Evolutionary conservation across 768 basidiomycete genomes (phyloP).

Genomic region (Daedalea quercina): DNA sequence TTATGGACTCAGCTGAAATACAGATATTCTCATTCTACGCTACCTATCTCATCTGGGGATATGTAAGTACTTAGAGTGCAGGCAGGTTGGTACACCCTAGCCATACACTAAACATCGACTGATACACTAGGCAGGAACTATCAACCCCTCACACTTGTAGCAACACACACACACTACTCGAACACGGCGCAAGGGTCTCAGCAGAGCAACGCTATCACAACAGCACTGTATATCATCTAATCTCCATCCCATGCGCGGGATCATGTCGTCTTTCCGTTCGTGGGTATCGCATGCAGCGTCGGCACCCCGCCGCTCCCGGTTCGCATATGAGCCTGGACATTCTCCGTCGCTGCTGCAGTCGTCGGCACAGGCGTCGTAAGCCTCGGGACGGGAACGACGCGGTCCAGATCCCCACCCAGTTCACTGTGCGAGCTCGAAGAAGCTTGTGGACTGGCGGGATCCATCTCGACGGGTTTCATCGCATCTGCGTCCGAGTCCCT

Average conservation of each 20-base stretch:
- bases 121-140: not conserved
- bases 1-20: too few relatives aligned
- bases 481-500: slow-evolving; percentile 37
- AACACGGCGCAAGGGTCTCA: not conserved
- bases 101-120: not conserved
- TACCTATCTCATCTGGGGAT: not conserved
- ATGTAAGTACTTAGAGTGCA: slow-evolving; percentile 1
- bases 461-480: slow-evolving; percentile 75
- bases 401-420: slow-evolving; percentile 6
- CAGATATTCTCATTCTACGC: not conserved
- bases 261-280: slow-evolving; percentile 8
- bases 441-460: slow-evolving; percentile 16
- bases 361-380: slow-evolving; percentile 17
- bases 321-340: slow-evolving; percentile 6
- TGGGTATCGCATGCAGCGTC: slow-evolving; percentile 15
- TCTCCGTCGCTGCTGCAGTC: slow-evolving; percentile 15
- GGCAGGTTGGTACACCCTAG: not conserved
- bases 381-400: slow-evolving; percentile 15
- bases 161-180: not conserved
- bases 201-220: not conserved
- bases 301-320: slow-evolving; percentile 13
- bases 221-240: not conserved
- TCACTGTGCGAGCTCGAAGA: slow-evolving; percentile 1
- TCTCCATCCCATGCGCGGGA: not conserved
- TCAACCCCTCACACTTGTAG: not conserved